phyloP scores from a whole-genome alignment of 805 yeast species.

The Cyberlindnera japonica region DNA sequence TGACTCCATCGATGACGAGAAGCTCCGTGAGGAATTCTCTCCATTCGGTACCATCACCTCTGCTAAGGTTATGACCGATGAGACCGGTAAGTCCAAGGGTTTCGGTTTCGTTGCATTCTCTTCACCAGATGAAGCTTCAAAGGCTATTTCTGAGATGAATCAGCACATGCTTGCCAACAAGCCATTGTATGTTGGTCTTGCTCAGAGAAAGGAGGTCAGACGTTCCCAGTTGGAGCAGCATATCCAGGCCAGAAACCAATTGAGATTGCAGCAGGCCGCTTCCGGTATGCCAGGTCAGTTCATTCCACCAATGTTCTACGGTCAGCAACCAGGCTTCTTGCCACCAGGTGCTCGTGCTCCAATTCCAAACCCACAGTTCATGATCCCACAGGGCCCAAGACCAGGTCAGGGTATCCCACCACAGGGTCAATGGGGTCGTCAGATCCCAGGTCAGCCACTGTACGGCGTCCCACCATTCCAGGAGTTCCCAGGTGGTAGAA shows the following conservation, averaged over 20 bases:
- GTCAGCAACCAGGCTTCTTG: slow-evolving; percentile 68
- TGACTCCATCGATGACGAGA: slow-evolving; percentile 87
- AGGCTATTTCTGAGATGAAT: slow-evolving; percentile 98
- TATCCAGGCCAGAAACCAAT: slow-evolving; percentile 95
- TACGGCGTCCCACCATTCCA: slow-evolving; percentile 80
- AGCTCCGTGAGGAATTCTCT: slow-evolving; percentile 85
- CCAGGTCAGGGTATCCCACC: slow-evolving; percentile 44
- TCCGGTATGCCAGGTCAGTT: slow-evolving; percentile 85
- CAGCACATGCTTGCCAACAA: slow-evolving; percentile 92
- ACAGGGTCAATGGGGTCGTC: slow-evolving; percentile 58
- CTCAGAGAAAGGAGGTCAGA: slow-evolving; percentile 98
- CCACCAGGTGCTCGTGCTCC: slow-evolving; percentile 84
- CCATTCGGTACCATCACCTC: slow-evolving; percentile 94
- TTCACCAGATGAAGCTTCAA: slow-evolving; percentile 97
- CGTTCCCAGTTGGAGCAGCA: slow-evolving; percentile 96
- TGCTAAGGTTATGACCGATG: slow-evolving; percentile 94
- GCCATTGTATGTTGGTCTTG: slow-evolving; percentile 97
- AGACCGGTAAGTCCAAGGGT: slow-evolving; percentile 92
- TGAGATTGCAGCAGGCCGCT: slow-evolving; percentile 97
- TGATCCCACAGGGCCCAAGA: slow-evolving; percentile 62
- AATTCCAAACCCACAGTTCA: slow-evolving; percentile 76
- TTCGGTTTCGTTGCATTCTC: slow-evolving; percentile 98
- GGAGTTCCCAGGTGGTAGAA: slow-evolving; percentile 54
- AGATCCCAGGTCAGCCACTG: slow-evolving; percentile 81
- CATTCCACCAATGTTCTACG: slow-evolving; percentile 74